phyloP scores from a whole-genome alignment of 2,329 filamentous ascomycete species.

The Stagonosporopsis tanaceti region DNA sequence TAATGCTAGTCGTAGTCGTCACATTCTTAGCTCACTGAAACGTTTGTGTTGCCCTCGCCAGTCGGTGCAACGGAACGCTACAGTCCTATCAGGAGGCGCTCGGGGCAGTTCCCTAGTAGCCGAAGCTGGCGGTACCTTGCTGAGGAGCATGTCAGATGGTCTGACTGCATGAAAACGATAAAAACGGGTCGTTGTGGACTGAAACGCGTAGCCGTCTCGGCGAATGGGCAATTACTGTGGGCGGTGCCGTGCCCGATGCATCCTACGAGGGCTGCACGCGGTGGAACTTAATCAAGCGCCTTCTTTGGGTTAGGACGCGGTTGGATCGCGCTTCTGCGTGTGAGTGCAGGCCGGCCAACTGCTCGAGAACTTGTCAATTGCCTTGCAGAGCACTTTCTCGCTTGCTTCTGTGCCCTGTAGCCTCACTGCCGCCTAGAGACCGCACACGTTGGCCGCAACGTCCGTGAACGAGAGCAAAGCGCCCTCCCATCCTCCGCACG shows the following conservation, averaged over 20 bases:
- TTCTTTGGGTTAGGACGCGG: slow-evolving; percentile 31
- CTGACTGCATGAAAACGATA: slow-evolving; percentile 23
- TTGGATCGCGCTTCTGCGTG: slow-evolving; percentile 27
- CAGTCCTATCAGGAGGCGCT: background rate
- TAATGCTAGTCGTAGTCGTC: background rate
- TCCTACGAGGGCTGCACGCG: slow-evolving; percentile 23
- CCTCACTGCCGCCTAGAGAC: background rate
- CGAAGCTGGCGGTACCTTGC: slow-evolving; percentile 15
- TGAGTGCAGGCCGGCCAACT: slow-evolving; percentile 24
- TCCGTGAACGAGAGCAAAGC: slow-evolving; percentile 17
- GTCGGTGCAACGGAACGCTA: background rate
- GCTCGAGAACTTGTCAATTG: slow-evolving; percentile 28
- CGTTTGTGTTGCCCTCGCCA: background rate
- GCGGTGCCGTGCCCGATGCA: slow-evolving; percentile 18
- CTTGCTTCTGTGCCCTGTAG: slow-evolving; percentile 1
- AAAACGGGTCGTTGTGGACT: slow-evolving; percentile 20
- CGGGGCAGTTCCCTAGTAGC: slow-evolving; percentile 15
- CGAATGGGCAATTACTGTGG: slow-evolving; percentile 15
- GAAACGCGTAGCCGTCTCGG: slow-evolving; percentile 21
- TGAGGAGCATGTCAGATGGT: slow-evolving; percentile 18
- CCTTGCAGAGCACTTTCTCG: slow-evolving; percentile 22
- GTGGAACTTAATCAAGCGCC: slow-evolving; percentile 22
- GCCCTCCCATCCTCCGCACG: slow-evolving; percentile 24
- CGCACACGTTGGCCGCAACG: slow-evolving; percentile 12
- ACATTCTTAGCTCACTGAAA: background rate